phyloP scores from a whole-genome alignment of 2,329 filamentous ascomycete genomes.

The Fusarium gaditjirri region DNA sequence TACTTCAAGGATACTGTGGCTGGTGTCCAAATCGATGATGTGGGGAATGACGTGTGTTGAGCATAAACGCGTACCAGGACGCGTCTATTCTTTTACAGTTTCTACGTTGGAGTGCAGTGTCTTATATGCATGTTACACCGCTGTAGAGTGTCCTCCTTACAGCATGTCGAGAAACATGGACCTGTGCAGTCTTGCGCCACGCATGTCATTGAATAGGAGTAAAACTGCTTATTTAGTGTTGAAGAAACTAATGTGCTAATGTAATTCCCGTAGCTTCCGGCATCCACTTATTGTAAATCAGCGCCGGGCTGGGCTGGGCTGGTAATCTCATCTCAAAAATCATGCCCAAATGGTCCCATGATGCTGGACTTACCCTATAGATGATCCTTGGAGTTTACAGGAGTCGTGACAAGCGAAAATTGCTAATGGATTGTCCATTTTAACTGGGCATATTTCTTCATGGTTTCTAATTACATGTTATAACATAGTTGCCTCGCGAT shows the following conservation, averaged over 20 bases:
- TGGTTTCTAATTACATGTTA: fast-evolving
- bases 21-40: conserved; percentile 17
- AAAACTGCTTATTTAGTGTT: neutral
- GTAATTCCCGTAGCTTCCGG: conserved; percentile 31
- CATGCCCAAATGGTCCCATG: conserved; percentile 18
- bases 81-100: conserved; percentile 9
- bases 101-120: neutral
- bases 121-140: neutral
- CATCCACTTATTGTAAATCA: conserved; percentile 31
- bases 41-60: conserved; percentile 35
- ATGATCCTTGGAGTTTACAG: neutral
- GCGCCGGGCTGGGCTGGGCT: conserved; percentile 15
- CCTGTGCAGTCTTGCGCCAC: conserved; percentile 2
- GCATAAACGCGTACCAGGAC: conserved; percentile 32
- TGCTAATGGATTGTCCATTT: neutral
- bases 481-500: no score
- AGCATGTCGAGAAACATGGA: neutral
- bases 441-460: fast-evolving
- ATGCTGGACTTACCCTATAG: conserved; percentile 26
- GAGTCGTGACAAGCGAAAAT: neutral
- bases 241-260: neutral
- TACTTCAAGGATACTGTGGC: conserved; percentile 28
- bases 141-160: neutral
- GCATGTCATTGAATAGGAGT: neutral
- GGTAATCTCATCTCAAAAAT: conserved; percentile 23